Evolutionary conservation across 768 basidiomycete genomes (phyloP), one percentile per base, ranked within the genome.

Genomic region (Termitomyces sp.): DNA sequence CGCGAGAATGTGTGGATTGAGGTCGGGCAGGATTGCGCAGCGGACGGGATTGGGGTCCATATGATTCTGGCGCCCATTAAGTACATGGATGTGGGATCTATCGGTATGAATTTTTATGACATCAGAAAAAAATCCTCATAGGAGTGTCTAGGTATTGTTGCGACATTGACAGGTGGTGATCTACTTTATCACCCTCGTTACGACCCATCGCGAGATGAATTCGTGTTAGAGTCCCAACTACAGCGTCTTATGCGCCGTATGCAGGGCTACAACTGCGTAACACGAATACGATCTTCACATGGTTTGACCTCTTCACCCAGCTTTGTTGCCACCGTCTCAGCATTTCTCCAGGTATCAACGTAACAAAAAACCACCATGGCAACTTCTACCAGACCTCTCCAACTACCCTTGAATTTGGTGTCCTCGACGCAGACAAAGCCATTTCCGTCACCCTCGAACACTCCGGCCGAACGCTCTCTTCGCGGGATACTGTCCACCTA

Each of bases 131-230:
- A 27, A 14, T 17, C 11, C n/a, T 39, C 37, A 39, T 39, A 5
- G 64, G 46, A 60, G 50, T 46, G 34, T 16, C n/a, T 37, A 86
- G 89, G 88, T 42, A 70, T 78, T 3, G 78, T 94, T 6, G 67
- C 88, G 0, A 84, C 84, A 0, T 67, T 84, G 11, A 93, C 92
- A 7, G 97, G 97, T 14, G 97, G 97, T 19, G 92, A 94, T 56
- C 64, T 96, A 1, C 95, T 89, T 72, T 96, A 88, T 74, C 89
- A 95, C 65, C 97, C 96, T 9, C 81, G 91, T n/a, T 99, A 93
- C 68, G 80, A 87, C 52, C 78, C 82, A 3, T 68, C 70, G 7
- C 80, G 88, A 48, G 94, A 97, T 67, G 78, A 77, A 8, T 64
- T 74, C 8, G 73, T 83, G 5, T 64, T 99, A 12, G 72, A 79